A percentile compares a stretch with the other conserved stretches of the same genome.
Evolutionary conservation across 2,329 filamentous ascomycete genomes (phyloP).

Genomic region (Helicocarpus griseus): DNA sequence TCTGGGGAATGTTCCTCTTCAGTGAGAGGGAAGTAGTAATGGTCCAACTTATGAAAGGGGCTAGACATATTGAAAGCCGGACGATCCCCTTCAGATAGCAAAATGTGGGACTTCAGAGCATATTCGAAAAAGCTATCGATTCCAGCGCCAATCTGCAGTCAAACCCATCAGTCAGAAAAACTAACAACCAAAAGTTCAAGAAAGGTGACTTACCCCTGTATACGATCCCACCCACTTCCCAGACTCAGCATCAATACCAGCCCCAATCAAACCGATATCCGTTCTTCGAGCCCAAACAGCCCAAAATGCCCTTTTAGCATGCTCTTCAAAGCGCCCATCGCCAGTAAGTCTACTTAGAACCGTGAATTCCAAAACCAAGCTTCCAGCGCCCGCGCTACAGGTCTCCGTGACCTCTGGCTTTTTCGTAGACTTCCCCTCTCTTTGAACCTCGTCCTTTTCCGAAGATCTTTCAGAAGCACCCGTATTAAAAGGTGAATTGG

Average conservation of each 20-base stretch:
- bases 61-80: slow-evolving; percentile 27
- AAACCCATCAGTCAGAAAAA: slow-evolving; percentile 8
- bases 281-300: slow-evolving; percentile 87
- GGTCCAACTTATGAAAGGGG: slow-evolving; percentile 44
- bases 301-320: slow-evolving; percentile 91
- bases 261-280: slow-evolving; percentile 75
- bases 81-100: slow-evolving; percentile 64
- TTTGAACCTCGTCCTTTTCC: not conserved
- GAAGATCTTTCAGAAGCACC: slow-evolving; percentile 12
- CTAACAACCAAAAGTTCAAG: slow-evolving; percentile 3
- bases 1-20: slow-evolving; percentile 62
- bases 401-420: slow-evolving; percentile 78
- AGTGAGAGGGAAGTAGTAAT: slow-evolving; percentile 56
- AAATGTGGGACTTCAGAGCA: slow-evolving; percentile 83
- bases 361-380: slow-evolving; percentile 85
- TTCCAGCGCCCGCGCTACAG: slow-evolving; percentile 93
- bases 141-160: slow-evolving; percentile 66
- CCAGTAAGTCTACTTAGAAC: slow-evolving; percentile 81
- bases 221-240: slow-evolving; percentile 82
- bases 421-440: not conserved
- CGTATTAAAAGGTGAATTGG: slow-evolving; percentile 68
- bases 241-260: slow-evolving; percentile 83
- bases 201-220: slow-evolving; percentile 49
- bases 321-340: slow-evolving; percentile 76
- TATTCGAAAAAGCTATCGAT: slow-evolving; percentile 99